These are phyloP conservation scores for Pharus latifolius DNA, from an alignment of 176 grass and related monocot genomes.

Conservation along the genomic window DNA sequence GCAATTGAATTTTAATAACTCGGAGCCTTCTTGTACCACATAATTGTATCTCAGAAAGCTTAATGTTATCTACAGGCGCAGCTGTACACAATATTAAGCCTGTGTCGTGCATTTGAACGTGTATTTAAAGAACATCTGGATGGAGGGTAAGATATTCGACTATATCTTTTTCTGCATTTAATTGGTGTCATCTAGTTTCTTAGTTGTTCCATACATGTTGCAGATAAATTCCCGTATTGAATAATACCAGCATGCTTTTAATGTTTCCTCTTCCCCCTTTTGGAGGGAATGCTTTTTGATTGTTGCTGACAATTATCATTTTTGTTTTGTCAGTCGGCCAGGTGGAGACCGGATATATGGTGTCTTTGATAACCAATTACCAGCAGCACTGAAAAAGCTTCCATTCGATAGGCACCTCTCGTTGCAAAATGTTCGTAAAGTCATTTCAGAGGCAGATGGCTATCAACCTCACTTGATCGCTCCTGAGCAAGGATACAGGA, in stretches of 20 bases:
- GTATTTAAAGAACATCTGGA: constrained; percentile 98
- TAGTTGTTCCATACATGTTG: neutral
- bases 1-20: too few relatives aligned
- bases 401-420: constrained; percentile 95
- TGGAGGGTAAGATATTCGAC: constrained; percentile 68
- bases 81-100: constrained; percentile 96
- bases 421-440: constrained; percentile 84
- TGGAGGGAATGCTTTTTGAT: neutral
- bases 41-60: neutral
- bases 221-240: too few relatives aligned
- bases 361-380: constrained; percentile 93
- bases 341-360: constrained; percentile 99
- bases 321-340: constrained; percentile 62
- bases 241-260: neutral
- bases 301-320: neutral
- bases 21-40: constrained; percentile 9
- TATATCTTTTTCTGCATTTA: neutral
- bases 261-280: neutral
- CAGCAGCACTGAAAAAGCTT: constrained; percentile 93
- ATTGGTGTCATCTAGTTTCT: neutral
- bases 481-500: constrained; percentile 94
- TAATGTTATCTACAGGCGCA: constrained; percentile 57
- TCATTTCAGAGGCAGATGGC: constrained; percentile 98
- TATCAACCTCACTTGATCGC: constrained; percentile 99
- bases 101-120: constrained; percentile 99